Base-by-base conservation (phyloP, 805 yeast genomes). In the Cyberlindnera galapagoensis region DNA sequence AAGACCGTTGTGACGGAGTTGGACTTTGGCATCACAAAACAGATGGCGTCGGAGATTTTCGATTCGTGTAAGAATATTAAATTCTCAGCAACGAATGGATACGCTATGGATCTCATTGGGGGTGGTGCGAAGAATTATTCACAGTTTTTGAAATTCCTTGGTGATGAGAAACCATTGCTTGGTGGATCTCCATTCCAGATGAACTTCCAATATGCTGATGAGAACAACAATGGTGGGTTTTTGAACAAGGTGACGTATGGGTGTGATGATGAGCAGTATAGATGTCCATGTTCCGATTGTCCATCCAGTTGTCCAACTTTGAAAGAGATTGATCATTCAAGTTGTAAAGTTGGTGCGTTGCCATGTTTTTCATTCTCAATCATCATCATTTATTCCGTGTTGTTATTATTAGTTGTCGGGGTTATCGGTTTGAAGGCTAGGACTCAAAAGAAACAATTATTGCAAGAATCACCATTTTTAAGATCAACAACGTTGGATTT, bases 101-200 rank as follows among this genome's bases (percentile, higher is more conserved):
- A 71, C 48, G 97, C 96, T 8, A 87, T 90, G 97, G 97, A 90
- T 52, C 66, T 90, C 24, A 79, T 90, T 25, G 98, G 98, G 7
- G 98, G 98, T n/a, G 97, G 97, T 2, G 97, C 97, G 3, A 69
- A 66, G 34, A 73, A 77, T 46, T 83, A 74, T 54, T 46, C 63
- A 20, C 74, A 75, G 34, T 90, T 90, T 52, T 62, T 90, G 44
- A 82, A 87, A 58, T 92, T 90, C 51, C 58, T 92, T 31, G 97
- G 97, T 9, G 97, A 90, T 53, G 94, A 86, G 46, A 88, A 90
- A 55, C 97, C 97, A 1, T 44, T 85, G 47, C 63, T 90, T 4
- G 97, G 97, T 1, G 98, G 98, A 1, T 85, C 95, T 0, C 97
- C 97, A 0, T 86, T 90, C 54, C 97, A 90, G 54, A 88, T 90